Conservation (phyloP, 257 asterid genomes). For the Solanum pinnatisectum region DNA sequence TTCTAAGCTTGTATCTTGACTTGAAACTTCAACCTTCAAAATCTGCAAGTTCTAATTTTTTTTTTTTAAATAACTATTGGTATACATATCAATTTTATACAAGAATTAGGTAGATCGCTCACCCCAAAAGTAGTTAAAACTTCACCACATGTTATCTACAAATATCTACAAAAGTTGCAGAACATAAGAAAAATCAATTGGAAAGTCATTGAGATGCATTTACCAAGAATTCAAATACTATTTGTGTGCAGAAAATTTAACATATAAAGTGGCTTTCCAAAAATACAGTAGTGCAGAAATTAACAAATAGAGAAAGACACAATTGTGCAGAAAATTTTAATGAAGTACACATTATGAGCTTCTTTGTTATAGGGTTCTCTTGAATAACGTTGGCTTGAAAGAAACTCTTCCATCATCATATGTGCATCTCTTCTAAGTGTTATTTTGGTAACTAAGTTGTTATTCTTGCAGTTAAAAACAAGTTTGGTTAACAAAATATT, state of each 20-base stretch:
- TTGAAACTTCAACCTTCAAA: neutral
- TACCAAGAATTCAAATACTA: neutral
- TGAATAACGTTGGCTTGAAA: too few relatives aligned
- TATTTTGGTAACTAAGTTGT: too few relatives aligned
- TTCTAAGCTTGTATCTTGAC: neutral
- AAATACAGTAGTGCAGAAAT: neutral
- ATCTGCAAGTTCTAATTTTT: neutral
- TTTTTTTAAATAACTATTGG: too few relatives aligned
- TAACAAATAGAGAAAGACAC: neutral
- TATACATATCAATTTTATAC: too few relatives aligned
- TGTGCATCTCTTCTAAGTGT: too few relatives aligned
- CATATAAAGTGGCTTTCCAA: neutral
- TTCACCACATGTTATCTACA: neutral
- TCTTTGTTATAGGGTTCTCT: too few relatives aligned
- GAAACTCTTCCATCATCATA: too few relatives aligned
- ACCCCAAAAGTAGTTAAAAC: neutral
- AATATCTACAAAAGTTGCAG: neutral
- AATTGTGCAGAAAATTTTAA: neutral
- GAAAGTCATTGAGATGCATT: neutral
- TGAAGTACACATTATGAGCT: neutral
- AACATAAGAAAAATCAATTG: neutral
- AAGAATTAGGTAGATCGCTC: neutral
- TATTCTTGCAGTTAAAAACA: too few relatives aligned
- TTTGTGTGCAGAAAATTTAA: neutral
- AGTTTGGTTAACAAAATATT: too few relatives aligned